Conservation (phyloP, 1,139 yeast species). For the Petasospora rhodanensis region DNA sequence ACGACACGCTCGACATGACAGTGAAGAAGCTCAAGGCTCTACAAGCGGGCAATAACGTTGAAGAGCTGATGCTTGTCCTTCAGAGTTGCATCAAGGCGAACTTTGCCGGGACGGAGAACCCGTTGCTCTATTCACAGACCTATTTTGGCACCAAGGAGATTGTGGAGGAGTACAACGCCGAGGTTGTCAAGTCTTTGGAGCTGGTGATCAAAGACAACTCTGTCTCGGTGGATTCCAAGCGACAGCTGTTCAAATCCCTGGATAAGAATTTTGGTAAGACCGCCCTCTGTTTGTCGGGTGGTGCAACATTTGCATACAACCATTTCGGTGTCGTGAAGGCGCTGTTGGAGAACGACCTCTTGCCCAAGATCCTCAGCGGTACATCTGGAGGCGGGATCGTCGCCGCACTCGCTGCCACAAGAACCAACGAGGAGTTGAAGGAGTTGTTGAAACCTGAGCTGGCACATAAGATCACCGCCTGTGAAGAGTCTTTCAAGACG, state of each 20-base stretch:
- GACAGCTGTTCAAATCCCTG: constrained; percentile 52
- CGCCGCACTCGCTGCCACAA: constrained; percentile 67
- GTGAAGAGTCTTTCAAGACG: constrained; percentile 58
- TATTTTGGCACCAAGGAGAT: constrained; percentile 70
- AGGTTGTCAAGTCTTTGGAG: constrained; percentile 47
- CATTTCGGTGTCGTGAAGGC: constrained; percentile 79
- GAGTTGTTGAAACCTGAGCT: constrained; percentile 56
- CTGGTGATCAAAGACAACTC: constrained; percentile 37
- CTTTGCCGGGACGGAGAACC: constrained; percentile 76
- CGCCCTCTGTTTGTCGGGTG: constrained; percentile 73
- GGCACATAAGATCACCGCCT: constrained; percentile 65
- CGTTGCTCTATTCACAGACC: constrained; percentile 66
- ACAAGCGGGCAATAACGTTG: constrained; percentile 28
- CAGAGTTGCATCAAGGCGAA: constrained; percentile 69
- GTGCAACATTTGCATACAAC: constrained; percentile 73
- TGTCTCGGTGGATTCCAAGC: constrained; percentile 40
- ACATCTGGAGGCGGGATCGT: constrained; percentile 83
- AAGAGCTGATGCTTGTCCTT: constrained; percentile 49
- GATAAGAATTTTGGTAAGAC: constrained; percentile 67
- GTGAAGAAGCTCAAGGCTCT: constrained; percentile 37
- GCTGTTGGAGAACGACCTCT: constrained; percentile 55
- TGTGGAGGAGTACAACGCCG: constrained; percentile 51
- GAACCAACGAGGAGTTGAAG: constrained; percentile 63
- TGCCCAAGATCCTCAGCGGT: constrained; percentile 71
- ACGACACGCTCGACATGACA: constrained; percentile 51